Base-by-base conservation (phyloP, 2,329 filamentous ascomycete species). In the Aspergillus niger region DNA sequence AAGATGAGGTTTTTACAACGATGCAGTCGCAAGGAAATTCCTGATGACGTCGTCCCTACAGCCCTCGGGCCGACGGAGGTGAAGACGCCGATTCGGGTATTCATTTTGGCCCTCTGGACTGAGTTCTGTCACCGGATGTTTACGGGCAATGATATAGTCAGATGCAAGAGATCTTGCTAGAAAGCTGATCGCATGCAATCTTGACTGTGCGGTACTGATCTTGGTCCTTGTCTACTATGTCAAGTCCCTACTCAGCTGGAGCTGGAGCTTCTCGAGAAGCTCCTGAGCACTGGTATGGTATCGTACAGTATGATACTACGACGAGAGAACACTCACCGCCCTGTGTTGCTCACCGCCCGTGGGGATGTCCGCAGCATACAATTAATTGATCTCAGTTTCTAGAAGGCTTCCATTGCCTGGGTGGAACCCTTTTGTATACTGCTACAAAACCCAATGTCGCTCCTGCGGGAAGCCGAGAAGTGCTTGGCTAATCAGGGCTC, bases 381-480 rank as follows among this genome's bases (percentile, higher is more conserved):
- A 10, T 50, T 15, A 17, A 50, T 50, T 8, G 17, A 50, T 28
- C 28, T 41, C 22, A 24, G 41, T n/a, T 24, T 26, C 44, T 49
- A 15, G 47, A 11, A 10, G 24, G 20, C 36, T 41, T 26, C 22
- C 24, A 15, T 17, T 52, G 17, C 28, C 32, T 48, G 6, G 47
- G 32, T 51, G 17, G 30, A 15, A 20, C 28, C 22, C 28, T 13
- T 28, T 7, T 17, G 38, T 39, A 20, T 44, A 24, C 28, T 20
- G 32, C 43, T 38, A 57, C 51, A 48, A 32, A 43, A 58, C 71
- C 76, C 71, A 74, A 79, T 79, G 77, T 79, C 76, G 69, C 72
- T 79, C 63, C 60, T 79, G 70, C 76, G 77, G 48, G 76, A 79
- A 69, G 77, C 77, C 60, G 77, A 79, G 66, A 78, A 64, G 72